Base-by-base conservation (phyloP, 148 eudicot species). In the Arbutus unedo region DNA sequence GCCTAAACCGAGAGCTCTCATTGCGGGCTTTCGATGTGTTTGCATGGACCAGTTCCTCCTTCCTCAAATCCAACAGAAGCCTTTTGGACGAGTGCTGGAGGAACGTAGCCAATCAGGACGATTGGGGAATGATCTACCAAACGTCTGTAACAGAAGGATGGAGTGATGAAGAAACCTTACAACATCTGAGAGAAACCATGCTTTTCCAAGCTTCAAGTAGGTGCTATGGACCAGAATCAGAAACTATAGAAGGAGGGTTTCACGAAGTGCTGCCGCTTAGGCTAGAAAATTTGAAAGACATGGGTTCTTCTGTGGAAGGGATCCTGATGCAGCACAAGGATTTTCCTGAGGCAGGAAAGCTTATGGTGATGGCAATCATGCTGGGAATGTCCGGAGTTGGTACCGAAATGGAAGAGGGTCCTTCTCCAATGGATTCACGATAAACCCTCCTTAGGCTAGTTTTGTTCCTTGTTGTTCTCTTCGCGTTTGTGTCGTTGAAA, bases 71-170 rank as follows among this genome's bases (percentile, higher is more conserved):
- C 82, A 92, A 94, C 87, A 86, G 88, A 82, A 88, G 87, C 76
- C 94, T 96, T 9, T 84, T 96, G 84, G 99, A 93, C 82, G 99
- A 96, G 74, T 96, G 96, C 86, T 96, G 99, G 99, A 94, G 88
- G 81, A 88, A 83, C 72, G 96, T 89, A 14, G 90, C 90, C 44
- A 91, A 92, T 83, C 93, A 90, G 83, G 98, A 96, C 23, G 89
- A 96, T 73, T 96, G 99, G 99, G 97, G 86, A 76, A 83, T 82
- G 84, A 91, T 96, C 62, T 87, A 91, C 72, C 89, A 89, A 50
- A 84, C 88, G 38, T 94, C 94, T 9, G 79, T 86, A 45, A 83
- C 87, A 0, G 93, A 94, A 86, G 97, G 96, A 7, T 96, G 98
- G 99, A 88, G 92, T 25, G 99, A 96, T 50, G 98, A 94, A 77